Evolutionary conservation across 352 stramenopile genomes (phyloP), one percentile per base, ranked within the genome.

Genomic region (Thalassiosira allenii): DNA sequence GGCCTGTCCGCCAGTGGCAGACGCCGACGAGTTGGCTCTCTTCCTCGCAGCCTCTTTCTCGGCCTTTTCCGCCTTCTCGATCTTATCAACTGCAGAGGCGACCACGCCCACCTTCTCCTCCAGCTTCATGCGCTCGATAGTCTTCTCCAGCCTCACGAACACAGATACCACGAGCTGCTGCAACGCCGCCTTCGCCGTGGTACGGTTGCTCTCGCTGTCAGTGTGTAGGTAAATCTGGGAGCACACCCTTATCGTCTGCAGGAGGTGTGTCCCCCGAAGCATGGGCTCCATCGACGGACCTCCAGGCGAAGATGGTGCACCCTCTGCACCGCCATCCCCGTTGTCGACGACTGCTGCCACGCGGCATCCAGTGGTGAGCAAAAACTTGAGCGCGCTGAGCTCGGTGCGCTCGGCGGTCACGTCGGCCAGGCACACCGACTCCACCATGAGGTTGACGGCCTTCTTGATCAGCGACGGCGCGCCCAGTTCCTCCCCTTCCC

Each of bases 131-230:
- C 32, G 54, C 27, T 71, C 73, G 37, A 81, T 72, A 8, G 17
- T 62, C 11, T 51, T 57, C 86, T 99, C 97, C 96, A 99, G 98
- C 57, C 97, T 86, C 75, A 97, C 92, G 86, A 99, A 99, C 0
- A 99, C 96, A 54, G 98, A 96, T 29, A 89, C 96, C 12, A 98
- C 95, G 73, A 99, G 97, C 84, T 99, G 97, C 86, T 98, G 97
- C 37, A 99, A 88, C 41, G 96, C 97, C 32, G 97, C 97, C 84
- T 98, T 97, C n/a, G 97, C 97, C 2, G 98, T 98, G 3, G 95
- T 98, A 70, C 98, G 95, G 84, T 99, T 99, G 4, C 97, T 96
- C 22, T 85, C 83, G 58, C 93, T 98, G 59, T 96, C 73, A 0
- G 91, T 95, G 20, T 88, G 87, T 12, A 99, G 84, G 71, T 98